phyloP scores from a whole-genome alignment of 2,329 filamentous ascomycete genomes.

The Tolypocladium endophyticum region DNA sequence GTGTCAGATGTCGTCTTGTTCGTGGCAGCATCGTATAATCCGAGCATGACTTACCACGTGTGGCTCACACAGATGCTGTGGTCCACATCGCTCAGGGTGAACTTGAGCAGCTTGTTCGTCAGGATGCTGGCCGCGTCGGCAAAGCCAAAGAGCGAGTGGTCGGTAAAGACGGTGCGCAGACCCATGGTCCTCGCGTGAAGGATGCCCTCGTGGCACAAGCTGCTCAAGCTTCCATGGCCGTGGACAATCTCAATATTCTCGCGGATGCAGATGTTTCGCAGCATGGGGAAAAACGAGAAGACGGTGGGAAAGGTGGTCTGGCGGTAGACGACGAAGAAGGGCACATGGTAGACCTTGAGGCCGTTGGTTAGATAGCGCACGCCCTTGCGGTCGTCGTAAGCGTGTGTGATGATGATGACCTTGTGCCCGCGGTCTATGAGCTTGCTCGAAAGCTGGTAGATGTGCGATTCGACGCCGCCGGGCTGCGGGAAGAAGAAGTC shows the following conservation, averaged over 20 bases:
- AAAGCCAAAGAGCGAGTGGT: constrained; percentile 95
- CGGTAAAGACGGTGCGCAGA: constrained; percentile 88
- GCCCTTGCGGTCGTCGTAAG: constrained; percentile 82
- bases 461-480: constrained; percentile 93
- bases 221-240: constrained; percentile 90
- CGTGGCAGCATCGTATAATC: background rate
- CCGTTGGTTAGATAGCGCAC: constrained; percentile 95
- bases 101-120: constrained; percentile 95
- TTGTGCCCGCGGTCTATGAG: constrained; percentile 96
- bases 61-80: constrained; percentile 98
- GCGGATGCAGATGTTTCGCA: constrained; percentile 88
- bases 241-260: constrained; percentile 96
- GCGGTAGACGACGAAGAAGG: constrained; percentile 92
- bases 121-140: constrained; percentile 92
- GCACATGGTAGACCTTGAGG: constrained; percentile 95
- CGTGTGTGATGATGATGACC: constrained; percentile 94
- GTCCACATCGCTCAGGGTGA: constrained; percentile 90
- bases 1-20: background rate
- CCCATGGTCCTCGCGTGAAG: constrained; percentile 95
- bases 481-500: constrained; percentile 99
- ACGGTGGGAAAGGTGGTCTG: constrained; percentile 90
- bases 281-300: constrained; percentile 97
- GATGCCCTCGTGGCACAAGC: constrained; percentile 87
- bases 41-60: constrained; percentile 58
- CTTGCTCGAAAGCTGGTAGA: constrained; percentile 94